Evolutionary conservation across 768 basidiomycete species (phyloP), one percentile per base, ranked within the genome.

Genomic region (Termitomyces sp.): DNA sequence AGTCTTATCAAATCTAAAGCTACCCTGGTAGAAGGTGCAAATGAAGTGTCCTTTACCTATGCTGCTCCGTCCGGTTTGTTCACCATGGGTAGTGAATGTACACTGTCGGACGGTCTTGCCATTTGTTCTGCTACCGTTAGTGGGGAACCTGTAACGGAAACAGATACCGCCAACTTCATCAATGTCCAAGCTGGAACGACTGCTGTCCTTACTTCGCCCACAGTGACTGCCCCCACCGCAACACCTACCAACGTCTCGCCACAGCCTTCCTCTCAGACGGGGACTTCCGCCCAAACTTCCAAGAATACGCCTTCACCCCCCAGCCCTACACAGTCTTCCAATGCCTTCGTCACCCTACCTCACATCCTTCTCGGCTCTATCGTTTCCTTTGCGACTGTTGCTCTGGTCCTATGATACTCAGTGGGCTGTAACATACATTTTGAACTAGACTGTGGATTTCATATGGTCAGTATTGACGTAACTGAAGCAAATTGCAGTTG

Each of bases 11-110:
- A n/a, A 51, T 46, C 30, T n/a, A 16, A 47, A 70, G 68, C 66
- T 26, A 70, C 67, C 11, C 49, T 70, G 28, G 68, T 70, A 41
- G 65, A 70, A 60, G 68, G 66, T 32, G 45, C 66, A 9, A 56
- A 60, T 13, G 62, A 66, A 41, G 61, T 55, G 18, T 67, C 65
- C 6, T 56, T 66, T 24, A 64, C 64, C 20, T 68, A 65, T 40
- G 63, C 52, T 30, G 48, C 48, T 33, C 62, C 58, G 5, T 54
- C 35, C 9, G 50, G 49, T 11, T 38, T 32, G 16, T 61, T 65
- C 40, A 66, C 65, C 22, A 28, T 67, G 20, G 65, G 62, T 20
- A 46, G 26, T 16, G 61, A 62, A 5, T 70, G 67, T 50, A 28
- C 60, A 5, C 57, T 67, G 30, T 63, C 61, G 8, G 56, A 53